Percentiles rank a stretch among this genome's conserved stretches.
These are phyloP conservation scores for Xylariaceae sp. DNA, from an alignment of 2,329 filamentous ascomycete species.

Conservation along the genomic window DNA sequence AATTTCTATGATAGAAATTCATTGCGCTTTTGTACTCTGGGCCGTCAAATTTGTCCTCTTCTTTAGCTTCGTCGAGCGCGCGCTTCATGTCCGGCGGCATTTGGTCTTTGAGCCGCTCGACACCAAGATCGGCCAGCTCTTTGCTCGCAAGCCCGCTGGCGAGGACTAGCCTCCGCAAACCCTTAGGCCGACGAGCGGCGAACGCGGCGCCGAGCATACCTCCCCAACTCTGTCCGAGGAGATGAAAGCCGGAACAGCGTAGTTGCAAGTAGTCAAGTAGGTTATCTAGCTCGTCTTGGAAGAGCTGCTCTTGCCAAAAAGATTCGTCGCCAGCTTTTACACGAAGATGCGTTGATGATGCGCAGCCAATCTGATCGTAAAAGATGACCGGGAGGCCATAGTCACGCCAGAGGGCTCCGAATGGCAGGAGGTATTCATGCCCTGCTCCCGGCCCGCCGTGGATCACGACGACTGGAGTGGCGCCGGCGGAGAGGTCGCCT, in stretches of 20 bases:
- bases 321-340: slow-evolving; percentile 12
- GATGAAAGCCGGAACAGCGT: slow-evolving; percentile 13
- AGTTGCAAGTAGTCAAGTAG: slow-evolving; percentile 13
- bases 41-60: slow-evolving; percentile 10
- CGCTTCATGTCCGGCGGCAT: slow-evolving; percentile 9
- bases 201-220: slow-evolving; percentile 18
- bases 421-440: slow-evolving; percentile 10
- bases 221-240: slow-evolving; percentile 21
- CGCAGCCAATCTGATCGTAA: slow-evolving; percentile 21
- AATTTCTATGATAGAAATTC: slow-evolving; percentile 6
- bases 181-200: slow-evolving; percentile 10
- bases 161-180: slow-evolving; percentile 14
- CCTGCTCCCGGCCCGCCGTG: slow-evolving; percentile 20
- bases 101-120: slow-evolving; percentile 1
- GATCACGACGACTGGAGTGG: slow-evolving; percentile 8
- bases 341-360: slow-evolving; percentile 16
- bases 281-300: slow-evolving; percentile 19
- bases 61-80: slow-evolving; percentile 6
- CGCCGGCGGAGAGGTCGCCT: slow-evolving; percentile 10
- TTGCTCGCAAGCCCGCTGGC: slow-evolving; percentile 14
- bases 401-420: background rate
- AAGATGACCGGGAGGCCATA: slow-evolving; percentile 2
- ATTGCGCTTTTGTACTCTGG: slow-evolving; percentile 7
- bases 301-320: slow-evolving; percentile 17
- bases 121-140: slow-evolving; percentile 4